Evolutionary conservation across 2,329 filamentous ascomycete genomes (phyloP), one percentile per base, ranked within the genome.

Genomic region (Nigrospora osmanthi): DNA sequence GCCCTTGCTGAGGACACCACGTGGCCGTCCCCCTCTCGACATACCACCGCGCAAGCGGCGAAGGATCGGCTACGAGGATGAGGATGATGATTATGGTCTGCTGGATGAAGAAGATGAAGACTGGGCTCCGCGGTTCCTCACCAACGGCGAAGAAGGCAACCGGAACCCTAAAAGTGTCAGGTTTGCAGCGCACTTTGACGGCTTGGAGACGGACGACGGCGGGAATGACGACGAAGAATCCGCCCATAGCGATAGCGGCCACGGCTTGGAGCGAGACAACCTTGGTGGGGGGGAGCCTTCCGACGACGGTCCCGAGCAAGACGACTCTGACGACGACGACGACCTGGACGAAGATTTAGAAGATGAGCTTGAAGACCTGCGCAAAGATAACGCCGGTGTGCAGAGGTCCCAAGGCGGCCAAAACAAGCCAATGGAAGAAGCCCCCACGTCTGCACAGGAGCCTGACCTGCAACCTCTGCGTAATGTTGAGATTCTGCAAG

Each of bases 11-110:
- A 78, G 77, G 54, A 57, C 67, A 2, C 71, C 76, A 1, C 71
- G 72, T 9, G 73, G 73, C 46, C 76, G 89, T 39, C 89, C 89
- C 1, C 61, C 75, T 0, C 69, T 94, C 35, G 68, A 73, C 12
- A 87, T 94, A 14, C 86, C 87, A 1, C 83, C 89, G 1, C 75
- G 83, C 49, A 94, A 93, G 60, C 76, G 78, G 54, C 75, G 73
- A 33, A 72, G 80, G 53, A 54, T 84, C 52, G 61, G 61, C 11
- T 66, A 70, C 44, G 54, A 62, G 11, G 60, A 64, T 16, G 54
- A 57, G 2, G 59, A 63, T 3, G 54, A 56, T 7, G 33, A 47
- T 49, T 14, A 23, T 28, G 23, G 2, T 28, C 6, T 10, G 23
- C 61, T 67, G 45, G 57, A 60, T 32, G 58, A 59, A 15, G 62